Conservation (phyloP, 768 basidiomycete genomes). For the Hysterangium stoloniferum region DNA sequence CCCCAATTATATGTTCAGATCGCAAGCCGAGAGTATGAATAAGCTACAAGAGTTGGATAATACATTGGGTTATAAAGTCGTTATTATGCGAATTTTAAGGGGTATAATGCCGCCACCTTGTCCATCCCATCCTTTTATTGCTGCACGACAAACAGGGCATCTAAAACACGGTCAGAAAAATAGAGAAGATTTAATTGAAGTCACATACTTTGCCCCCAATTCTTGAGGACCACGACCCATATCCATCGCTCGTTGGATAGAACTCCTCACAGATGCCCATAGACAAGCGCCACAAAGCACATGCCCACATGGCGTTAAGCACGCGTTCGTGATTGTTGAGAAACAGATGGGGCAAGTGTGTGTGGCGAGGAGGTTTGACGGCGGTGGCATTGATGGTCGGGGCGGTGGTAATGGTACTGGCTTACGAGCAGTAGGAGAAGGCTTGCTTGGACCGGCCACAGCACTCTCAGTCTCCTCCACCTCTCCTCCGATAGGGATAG, state of each 20-base stretch:
- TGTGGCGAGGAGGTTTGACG: constrained; percentile 35
- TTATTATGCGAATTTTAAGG: constrained; percentile 8
- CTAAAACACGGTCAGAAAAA: constrained; percentile 22
- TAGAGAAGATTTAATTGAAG: not conserved
- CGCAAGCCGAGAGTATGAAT: too few species aligned
- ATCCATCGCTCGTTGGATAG: constrained; percentile 39
- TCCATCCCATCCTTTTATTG: constrained; percentile 64
- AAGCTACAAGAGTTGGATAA: too few species aligned
- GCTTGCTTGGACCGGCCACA: constrained; percentile 3
- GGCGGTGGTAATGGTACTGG: not conserved
- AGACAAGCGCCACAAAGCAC: constrained; percentile 71
- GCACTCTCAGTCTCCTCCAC: not conserved
- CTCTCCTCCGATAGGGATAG: too few species aligned
- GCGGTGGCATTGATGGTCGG: not conserved
- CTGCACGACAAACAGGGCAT: constrained; percentile 66
- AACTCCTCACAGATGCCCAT: constrained; percentile 62
- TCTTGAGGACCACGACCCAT: not conserved
- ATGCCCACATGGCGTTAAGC: constrained; percentile 75
- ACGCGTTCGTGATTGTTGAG: constrained; percentile 64
- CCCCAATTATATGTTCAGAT: too few species aligned
- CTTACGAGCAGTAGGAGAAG: not conserved
- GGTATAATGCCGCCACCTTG: constrained; percentile 54
- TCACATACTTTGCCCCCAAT: constrained; percentile 30
- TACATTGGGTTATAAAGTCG: too few species aligned
- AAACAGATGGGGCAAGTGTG: constrained; percentile 80